Evolutionary conservation across 192 early-diverging fungal species (phyloP), one percentile per base, ranked within the genome.

Genomic region (Coemansia erecta): DNA sequence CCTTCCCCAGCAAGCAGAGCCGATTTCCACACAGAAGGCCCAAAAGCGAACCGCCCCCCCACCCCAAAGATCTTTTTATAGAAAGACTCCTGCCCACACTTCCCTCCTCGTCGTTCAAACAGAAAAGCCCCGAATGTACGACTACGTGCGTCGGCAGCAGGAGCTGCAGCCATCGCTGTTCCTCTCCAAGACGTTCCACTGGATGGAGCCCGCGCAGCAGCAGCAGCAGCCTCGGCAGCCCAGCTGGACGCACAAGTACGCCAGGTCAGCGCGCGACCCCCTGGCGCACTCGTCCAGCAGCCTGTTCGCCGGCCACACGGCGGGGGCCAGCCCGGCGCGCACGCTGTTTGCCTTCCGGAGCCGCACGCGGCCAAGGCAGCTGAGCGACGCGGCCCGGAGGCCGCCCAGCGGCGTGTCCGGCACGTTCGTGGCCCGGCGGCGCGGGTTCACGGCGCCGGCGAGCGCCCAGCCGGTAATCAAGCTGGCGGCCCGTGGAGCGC

Each of bases 111-210:
- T n/a, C n/a, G n/a, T n/a, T n/a, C 28, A 2, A 31, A 31, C 28
- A 7, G 7, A 31, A 31, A 7, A 31, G 28, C 28, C 2, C 2
- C 2, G 10, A 3, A 77, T 79, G 76, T 79, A 72, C 61, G 76
- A 79, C 51, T 79, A 72, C 59, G 76, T 79, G 59, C 76, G 76
- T 52, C 66, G 76, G 56, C 76, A 79, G 56, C 76, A 79, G 56
- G 76, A 79, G 60, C 64, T 66, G 51, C 76, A 79, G 57, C 66
- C 76, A 22, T 33, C 44, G 23, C 53, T 69, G 61, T 79, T 79
- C 42, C 13, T 55, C 9, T 53, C 66, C 12, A 79, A 72, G 51
- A 70, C 76, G 15, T 79, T 79, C 53, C 76, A 71, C n/a, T 79
- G 76, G 76, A 71, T 79, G 66, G 74, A 37, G 35, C 35, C 35